Percentiles rank a stretch among this genome's conserved stretches.
These are phyloP conservation scores for Pseudogymnoascus sp. DNA, from an alignment of 2,329 filamentous ascomycete genomes.

Conservation along the genomic window DNA sequence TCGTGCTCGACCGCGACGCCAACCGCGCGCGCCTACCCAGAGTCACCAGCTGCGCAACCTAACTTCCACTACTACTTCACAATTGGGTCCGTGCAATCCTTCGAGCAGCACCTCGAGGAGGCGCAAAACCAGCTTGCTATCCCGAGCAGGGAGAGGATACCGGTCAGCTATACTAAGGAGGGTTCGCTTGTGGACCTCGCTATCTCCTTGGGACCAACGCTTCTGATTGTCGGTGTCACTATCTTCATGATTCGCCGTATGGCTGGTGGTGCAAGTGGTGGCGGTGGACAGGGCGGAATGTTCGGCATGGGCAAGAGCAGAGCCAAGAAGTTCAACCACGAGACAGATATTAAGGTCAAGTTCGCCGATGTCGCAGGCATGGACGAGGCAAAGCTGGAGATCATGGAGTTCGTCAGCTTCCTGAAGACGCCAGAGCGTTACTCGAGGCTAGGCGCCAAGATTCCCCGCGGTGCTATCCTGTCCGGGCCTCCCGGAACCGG, in stretches of 20 bases:
- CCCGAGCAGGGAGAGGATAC: constrained; percentile 80
- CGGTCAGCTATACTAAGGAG: constrained; percentile 78
- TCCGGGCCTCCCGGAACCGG: constrained; percentile 97
- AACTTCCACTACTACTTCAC: constrained; percentile 87
- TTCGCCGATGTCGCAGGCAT: constrained; percentile 95
- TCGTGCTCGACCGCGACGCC: constrained; percentile 72
- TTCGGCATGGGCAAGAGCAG: constrained; percentile 95
- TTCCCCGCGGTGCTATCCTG: constrained; percentile 91
- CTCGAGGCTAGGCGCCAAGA: constrained; percentile 92
- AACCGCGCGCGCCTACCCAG: constrained; percentile 66
- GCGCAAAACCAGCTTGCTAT: constrained; percentile 85
- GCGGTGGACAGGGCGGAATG: constrained; percentile 64
- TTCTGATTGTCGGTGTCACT: constrained; percentile 78
- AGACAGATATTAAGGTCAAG: constrained; percentile 93
- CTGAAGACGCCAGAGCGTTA: constrained; percentile 89
- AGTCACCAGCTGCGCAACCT: constrained; percentile 56
- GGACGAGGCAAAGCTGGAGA: constrained; percentile 96
- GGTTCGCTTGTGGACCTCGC: constrained; percentile 65
- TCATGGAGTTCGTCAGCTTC: constrained; percentile 99
- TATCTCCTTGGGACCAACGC: constrained; percentile 73
- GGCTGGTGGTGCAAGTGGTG: constrained; percentile 49
- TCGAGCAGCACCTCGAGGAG: constrained; percentile 80
- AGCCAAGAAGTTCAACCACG: constrained; percentile 96
- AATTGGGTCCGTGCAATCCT: constrained; percentile 89
- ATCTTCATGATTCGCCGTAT: constrained; percentile 74